Percentiles rank a stretch among this genome's conserved stretches.
Conservation (phyloP, 2,329 filamentous ascomycete genomes). For the Beauveria sp. region DNA sequence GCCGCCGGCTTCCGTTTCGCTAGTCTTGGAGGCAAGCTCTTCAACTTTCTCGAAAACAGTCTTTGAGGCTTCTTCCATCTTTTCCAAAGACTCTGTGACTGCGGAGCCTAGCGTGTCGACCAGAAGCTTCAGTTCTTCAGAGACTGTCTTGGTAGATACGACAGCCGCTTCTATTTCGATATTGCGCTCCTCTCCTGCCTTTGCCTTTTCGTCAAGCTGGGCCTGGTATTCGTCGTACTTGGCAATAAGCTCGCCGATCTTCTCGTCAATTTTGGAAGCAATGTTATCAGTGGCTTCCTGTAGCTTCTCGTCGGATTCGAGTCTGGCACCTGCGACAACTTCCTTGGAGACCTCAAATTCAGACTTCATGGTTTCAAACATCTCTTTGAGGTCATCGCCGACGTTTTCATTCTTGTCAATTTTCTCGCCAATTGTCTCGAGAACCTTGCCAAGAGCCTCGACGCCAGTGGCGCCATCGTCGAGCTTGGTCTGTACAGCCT, state of each 20-base stretch:
- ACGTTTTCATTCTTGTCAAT: conserved; percentile 50
- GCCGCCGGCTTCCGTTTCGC: conserved; percentile 64
- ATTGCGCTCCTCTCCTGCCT: conserved; percentile 66
- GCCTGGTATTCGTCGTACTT: conserved; percentile 85
- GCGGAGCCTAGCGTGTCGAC: conserved; percentile 78
- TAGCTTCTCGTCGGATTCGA: conserved; percentile 77
- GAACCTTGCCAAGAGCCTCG: conserved; percentile 63
- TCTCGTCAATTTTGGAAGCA: conserved; percentile 51
- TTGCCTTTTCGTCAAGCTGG: conserved; percentile 64
- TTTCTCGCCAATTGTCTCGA: conserved; percentile 59
- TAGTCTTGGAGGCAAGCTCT: conserved; percentile 65
- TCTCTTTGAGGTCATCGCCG: conserved; percentile 58
- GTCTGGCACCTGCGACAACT: conserved; percentile 69
- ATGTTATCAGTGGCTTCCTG: conserved; percentile 49
- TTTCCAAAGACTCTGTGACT: conserved; percentile 76
- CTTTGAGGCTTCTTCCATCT: conserved; percentile 79
- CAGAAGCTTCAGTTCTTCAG: conserved; percentile 79
- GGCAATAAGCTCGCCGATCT: conserved; percentile 66
- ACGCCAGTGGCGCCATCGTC: conserved; percentile 66
- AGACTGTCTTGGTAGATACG: conserved; percentile 65
- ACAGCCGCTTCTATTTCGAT: conserved; percentile 66
- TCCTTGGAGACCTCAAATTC: conserved; percentile 85
- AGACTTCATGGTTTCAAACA: conserved; percentile 67
- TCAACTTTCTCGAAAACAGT: conserved; percentile 80
- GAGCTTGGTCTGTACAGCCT: conserved; percentile 67